Evolutionary conservation across 768 basidiomycete species (phyloP), one percentile per base, ranked within the genome.

Genomic region (Holtermannia corniformis): DNA sequence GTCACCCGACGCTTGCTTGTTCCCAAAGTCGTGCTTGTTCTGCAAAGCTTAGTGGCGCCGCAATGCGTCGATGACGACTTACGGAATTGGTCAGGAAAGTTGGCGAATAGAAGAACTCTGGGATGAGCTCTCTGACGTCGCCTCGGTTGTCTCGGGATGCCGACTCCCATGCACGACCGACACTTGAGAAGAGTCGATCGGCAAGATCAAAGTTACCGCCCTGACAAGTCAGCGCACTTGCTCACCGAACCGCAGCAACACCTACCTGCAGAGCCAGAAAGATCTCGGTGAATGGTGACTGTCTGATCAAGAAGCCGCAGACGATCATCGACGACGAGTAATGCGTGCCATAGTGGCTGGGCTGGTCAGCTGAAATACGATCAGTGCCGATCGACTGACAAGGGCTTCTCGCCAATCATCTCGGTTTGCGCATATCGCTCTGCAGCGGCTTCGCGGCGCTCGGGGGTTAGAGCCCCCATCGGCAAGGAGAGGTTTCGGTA

Each of bases 321-420:
- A 91, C 87, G 54, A 90, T 93, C 91, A 95, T 95, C 2, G 89
- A 92, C 10, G 89, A 92, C 65, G 86, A 88, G 65, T 91, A 96
- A 67, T 96, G 92, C 0, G 92, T 95, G 41, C 92, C 75, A 41
- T 69, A 71, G 43, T 65, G 64, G 51, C 60, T 61, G 40, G 27
- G 16, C 20, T 50, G 11, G 13, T 23, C 21, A 40, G 55, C 22
- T 54, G 32, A 41, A 12, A 5, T 20, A n/a, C 27, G 5, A 27
- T 37, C 7, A 37, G 24, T 16, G 22, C 20, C 14, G n/a, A 12
- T 16, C 22, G 7, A 56, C 65, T 59, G 26, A 67, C 65, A 93
- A 93, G 0, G 91, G 91, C 28, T 81, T 79, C 72, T 96, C 91
- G 5, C 73, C 85, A 1, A 93, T 85, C 11, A 64, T 57, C 61